Base-by-base conservation (phyloP, 2,329 filamentous ascomycete genomes). In the Fusarium citri region DNA sequence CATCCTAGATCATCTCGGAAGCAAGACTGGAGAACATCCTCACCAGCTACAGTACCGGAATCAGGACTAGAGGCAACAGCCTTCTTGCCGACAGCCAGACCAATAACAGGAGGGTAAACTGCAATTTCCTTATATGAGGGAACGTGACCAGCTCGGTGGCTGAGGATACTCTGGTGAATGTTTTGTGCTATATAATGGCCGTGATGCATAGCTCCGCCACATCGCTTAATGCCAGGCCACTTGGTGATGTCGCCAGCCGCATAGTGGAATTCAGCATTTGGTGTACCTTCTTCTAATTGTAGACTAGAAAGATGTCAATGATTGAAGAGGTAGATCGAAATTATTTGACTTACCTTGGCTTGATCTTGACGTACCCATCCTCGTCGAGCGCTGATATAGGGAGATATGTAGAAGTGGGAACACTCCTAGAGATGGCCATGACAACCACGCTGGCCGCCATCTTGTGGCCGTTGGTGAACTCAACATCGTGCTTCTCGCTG, bases 221-320 rank as follows among this genome's bases (percentile, higher is more conserved):
- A 93, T 46, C 92, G 90, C 83, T 94, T 94, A 81, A 95, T 94
- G 45, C 92, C 92, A 0, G 90, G 87, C 92, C 92, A 94, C 49
- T 83, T 81, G 31, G 86, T 87, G 18, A 92, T 82, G 76, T 95
- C 92, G 18, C 92, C 92, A 25, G 88, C 84, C 15, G 89, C 91
- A 73, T 91, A 92, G 77, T 94, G 92, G 28, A 80, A 79, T 1
- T 82, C 80, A 15, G 86, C 79, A 68, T 93, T 91, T 7, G 89
- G 83, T 0, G 87, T 82, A 0, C 80, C 80, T 3, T 80, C 72
- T 2, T 83, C 78, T 77, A 92, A 89, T 70, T 84, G 81, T 9
- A 92, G 80, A 53, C 86, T 89, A 22, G 18, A 46, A 4, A 8
- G 3, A n/a, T 6, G 31, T 59, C 68, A 49, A 25, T 47, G 8